Conservation (phyloP, 2,329 filamentous ascomycete genomes). For the Arthrobotrys conoides region DNA sequence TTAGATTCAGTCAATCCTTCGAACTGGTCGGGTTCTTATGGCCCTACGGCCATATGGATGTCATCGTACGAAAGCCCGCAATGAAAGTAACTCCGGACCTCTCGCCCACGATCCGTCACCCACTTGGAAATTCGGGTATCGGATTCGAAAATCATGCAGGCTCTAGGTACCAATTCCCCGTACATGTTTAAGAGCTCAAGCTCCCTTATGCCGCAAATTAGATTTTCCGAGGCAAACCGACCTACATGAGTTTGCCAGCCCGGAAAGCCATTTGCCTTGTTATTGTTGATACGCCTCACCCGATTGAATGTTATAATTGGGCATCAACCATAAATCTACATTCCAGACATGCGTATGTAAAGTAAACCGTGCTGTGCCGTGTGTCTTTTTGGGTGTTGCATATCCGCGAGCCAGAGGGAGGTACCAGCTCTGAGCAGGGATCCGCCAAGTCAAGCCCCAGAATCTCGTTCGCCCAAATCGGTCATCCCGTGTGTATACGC, state of each 20-base stretch:
- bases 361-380: slow-evolving; percentile 6
- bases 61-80: not conserved
- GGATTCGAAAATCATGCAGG: too few species aligned
- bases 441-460: slow-evolving; percentile 1
- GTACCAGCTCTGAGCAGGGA: not conserved
- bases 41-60: not conserved
- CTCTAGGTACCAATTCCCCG: too few species aligned
- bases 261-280: not conserved
- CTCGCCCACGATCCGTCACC: too few species aligned
- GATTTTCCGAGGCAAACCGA: not conserved
- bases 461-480: not conserved
- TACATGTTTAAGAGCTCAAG: too few species aligned
- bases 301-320: not conserved
- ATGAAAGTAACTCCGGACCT: too few species aligned
- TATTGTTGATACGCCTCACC: not conserved
- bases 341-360: not conserved
- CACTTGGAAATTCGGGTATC: too few species aligned
- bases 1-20: not conserved
- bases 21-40: not conserved
- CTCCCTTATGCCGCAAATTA: too few species aligned
- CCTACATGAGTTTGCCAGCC: not conserved
- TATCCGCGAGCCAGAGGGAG: not conserved
- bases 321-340: not conserved
- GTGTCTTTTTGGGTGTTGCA: slow-evolving; percentile 28
- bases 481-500: not conserved